Base-by-base conservation (phyloP, 2,329 filamentous ascomycete genomes). In the Ascosphaera apis region DNA sequence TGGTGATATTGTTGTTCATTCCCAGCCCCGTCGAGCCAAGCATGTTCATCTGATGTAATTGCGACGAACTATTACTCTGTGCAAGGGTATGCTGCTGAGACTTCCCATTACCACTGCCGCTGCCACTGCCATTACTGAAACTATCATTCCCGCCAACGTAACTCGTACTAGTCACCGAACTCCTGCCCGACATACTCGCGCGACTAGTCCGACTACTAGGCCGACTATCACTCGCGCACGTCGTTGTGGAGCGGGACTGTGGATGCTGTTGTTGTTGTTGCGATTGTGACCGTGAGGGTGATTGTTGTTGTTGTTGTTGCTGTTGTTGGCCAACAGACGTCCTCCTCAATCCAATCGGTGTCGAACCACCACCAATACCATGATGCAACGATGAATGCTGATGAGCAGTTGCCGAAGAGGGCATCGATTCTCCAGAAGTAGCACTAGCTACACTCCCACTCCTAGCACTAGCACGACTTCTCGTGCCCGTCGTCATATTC, bases 181-280 rank as follows among this genome's bases (percentile, higher is more conserved):
- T 53, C 49, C 16, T 57, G 52, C 37, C 56, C 56, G 39, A 55
- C 47, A 6, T 57, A 56, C 42, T 51, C 54, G 39, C 48, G 52
- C 44, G 56, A 49, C 74, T 78, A 45, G 76, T 70, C 43, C 78
- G 72, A 47, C 78, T 84, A 56, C 71, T 77, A 12, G 80, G 78
- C 23, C 79, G 72, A 44, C 71, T 75, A 43, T 65, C 58, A 23
- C 52, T 50, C 60, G 44, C 18, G 49, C 50, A 33, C 50, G 33
- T 33, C 44, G 37, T 23, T 31, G 39, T 9, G 42, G 42, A 2
- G 41, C 41, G 17, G 39, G 32, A 18, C 40, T 37, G 15, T 39
- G 45, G 19, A 46, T 51, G 34, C 66, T 61, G 41, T 65, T 66
- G 1, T 66, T 69, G 25, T 65, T 59, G 17, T 53, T 48, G 35